phyloP scores from a whole-genome alignment of 1,284 basidiomycete species.

The Tilletiopsis washingtonensis region DNA sequence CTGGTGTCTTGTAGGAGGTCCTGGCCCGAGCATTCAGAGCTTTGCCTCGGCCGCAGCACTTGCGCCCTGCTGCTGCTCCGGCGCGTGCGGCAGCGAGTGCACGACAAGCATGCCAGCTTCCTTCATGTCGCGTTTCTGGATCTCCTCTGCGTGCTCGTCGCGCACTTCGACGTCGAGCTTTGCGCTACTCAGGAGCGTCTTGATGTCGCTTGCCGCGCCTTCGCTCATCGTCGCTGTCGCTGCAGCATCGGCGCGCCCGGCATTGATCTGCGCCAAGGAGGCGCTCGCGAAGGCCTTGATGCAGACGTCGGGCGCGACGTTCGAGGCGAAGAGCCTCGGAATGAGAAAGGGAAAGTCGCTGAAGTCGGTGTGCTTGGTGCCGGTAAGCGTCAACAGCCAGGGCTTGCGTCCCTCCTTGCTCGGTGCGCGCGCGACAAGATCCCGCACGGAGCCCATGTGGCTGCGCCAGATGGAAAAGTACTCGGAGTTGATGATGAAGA shows the following conservation, averaged over 20 bases:
- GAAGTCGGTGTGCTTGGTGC: constrained; percentile 30
- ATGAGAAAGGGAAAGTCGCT: constrained; percentile 33
- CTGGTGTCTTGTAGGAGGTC: no score
- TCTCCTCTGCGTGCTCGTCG: no score
- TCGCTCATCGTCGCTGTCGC: no score
- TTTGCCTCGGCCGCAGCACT: no score
- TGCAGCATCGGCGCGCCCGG: not conserved
- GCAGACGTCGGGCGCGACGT: not conserved
- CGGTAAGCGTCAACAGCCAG: constrained; percentile 22
- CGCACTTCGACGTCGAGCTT: no score
- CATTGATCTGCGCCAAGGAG: not conserved
- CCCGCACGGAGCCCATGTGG: constrained; percentile 25
- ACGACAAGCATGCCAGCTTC: no score
- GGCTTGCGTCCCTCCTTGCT: constrained; percentile 14
- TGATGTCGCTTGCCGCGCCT: no score
- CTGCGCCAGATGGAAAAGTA: constrained; percentile 31
- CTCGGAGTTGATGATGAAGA: constrained; percentile 39
- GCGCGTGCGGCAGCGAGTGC: no score
- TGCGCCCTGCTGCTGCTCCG: no score
- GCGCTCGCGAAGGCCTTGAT: not conserved
- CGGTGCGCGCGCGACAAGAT: constrained; percentile 15
- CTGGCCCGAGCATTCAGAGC: no score
- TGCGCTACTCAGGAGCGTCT: no score
- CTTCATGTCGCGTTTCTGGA: no score
- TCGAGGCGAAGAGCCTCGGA: constrained; percentile 9